Percentiles rank a stretch among this genome's conserved stretches.
These are phyloP conservation scores for Ramularia collo-cygni DNA, from an alignment of 2,329 filamentous ascomycete species.

Conservation along the genomic window DNA sequence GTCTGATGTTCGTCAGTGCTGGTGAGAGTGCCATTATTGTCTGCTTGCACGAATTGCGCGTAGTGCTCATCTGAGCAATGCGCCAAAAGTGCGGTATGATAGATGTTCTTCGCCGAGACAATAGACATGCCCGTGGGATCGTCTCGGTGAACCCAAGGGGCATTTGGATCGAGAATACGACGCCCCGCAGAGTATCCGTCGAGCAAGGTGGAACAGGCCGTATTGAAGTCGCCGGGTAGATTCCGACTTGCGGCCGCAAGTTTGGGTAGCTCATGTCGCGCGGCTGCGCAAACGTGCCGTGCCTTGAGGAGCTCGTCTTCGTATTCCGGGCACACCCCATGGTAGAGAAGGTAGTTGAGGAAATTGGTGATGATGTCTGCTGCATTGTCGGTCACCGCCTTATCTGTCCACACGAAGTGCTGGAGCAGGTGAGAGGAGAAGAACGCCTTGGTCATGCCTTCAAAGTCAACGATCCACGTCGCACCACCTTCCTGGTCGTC, in stretches of 20 bases:
- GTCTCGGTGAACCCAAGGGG: slow-evolving; percentile 23
- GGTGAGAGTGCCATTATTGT: slow-evolving; percentile 32
- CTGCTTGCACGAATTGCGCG: slow-evolving; percentile 22
- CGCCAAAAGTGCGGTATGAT: slow-evolving; percentile 45
- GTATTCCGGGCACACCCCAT: slow-evolving; percentile 82
- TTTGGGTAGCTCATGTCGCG: slow-evolving; percentile 59
- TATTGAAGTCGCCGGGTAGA: slow-evolving; percentile 75
- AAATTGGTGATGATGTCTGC: slow-evolving; percentile 74
- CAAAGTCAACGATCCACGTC: slow-evolving; percentile 73
- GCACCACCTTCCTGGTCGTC: slow-evolving; percentile 34
- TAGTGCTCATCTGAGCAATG: slow-evolving; percentile 33
- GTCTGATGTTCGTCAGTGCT: slow-evolving; percentile 39
- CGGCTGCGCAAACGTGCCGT: slow-evolving; percentile 57
- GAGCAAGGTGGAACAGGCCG: slow-evolving; percentile 64
- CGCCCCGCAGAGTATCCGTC: slow-evolving; percentile 43
- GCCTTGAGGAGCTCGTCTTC: slow-evolving; percentile 59
- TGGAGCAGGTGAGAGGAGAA: slow-evolving; percentile 37
- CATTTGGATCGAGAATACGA: slow-evolving; percentile 6
- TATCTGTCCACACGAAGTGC: slow-evolving; percentile 49
- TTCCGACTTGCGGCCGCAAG: slow-evolving; percentile 44
- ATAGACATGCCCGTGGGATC: slow-evolving; percentile 34
- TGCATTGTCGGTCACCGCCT: slow-evolving; percentile 49
- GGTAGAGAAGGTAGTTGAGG: slow-evolving; percentile 75
- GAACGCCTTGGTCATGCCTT: slow-evolving; percentile 68
- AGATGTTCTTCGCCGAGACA: slow-evolving; percentile 43